Conservation (phyloP, 768 basidiomycete species). For the Omphalotus guepiniiformis region DNA sequence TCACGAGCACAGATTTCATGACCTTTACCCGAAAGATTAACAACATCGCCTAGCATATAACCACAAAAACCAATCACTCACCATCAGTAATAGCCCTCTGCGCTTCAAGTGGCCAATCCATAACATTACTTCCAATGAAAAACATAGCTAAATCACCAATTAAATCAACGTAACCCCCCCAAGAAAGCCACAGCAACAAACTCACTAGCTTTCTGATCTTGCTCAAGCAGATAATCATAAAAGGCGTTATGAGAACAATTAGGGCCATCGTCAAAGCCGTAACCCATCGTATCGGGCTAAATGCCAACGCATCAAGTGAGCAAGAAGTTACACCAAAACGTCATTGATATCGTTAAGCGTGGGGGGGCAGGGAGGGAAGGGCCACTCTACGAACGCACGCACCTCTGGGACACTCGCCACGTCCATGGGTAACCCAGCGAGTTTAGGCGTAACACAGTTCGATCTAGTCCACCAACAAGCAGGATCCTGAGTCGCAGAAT, state of each 20-base stretch:
- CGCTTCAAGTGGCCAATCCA: constrained; percentile 54
- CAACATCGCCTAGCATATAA: neutral
- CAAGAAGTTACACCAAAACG: neutral
- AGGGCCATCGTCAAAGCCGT: constrained; percentile 63
- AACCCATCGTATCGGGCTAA: constrained; percentile 53
- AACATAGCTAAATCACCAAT: constrained; percentile 45
- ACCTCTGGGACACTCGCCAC: constrained; percentile 46
- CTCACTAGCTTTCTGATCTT: constrained; percentile 61
- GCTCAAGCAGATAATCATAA: constrained; percentile 46
- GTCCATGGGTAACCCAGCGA: constrained; percentile 38
- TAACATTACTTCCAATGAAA: constrained; percentile 56
- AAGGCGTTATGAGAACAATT: constrained; percentile 63
- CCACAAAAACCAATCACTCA: neutral
- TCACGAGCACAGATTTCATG: constrained; percentile 61
- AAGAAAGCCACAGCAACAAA: too few species aligned
- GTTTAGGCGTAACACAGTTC: constrained; percentile 47
- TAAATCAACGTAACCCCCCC: neutral
- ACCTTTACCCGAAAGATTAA: neutral
- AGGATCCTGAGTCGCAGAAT: constrained; percentile 27
- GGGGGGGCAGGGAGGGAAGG: neutral
- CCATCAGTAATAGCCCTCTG: constrained; percentile 50
- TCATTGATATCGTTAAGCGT: too few species aligned
- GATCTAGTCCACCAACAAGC: constrained; percentile 41
- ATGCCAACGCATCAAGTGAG: neutral
- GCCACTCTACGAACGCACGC: neutral